These are phyloP conservation scores for Botryotinia globosa DNA, from an alignment of 2,329 filamentous ascomycete species.

Conservation along the genomic window DNA sequence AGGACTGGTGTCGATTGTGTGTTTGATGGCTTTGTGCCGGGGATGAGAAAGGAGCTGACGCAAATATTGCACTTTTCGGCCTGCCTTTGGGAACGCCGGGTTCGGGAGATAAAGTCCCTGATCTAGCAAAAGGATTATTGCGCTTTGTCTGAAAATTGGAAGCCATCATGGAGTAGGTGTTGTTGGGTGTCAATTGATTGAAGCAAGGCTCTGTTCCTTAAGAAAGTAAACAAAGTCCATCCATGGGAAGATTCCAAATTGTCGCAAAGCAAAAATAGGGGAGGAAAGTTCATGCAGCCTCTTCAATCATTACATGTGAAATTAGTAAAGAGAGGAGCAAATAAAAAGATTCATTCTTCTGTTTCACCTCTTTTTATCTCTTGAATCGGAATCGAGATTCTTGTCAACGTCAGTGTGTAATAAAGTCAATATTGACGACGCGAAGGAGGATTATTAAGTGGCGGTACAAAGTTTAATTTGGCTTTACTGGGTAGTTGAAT, in stretches of 20 bases:
- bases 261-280: neutral
- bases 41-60: constrained; percentile 35
- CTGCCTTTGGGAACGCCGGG: constrained; percentile 51
- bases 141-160: constrained; percentile 68
- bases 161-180: constrained; percentile 44
- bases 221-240: constrained; percentile 20
- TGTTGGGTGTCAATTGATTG: constrained; percentile 24
- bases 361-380: neutral
- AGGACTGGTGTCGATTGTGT: constrained; percentile 62
- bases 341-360: neutral
- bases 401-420: constrained; percentile 6
- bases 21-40: constrained; percentile 50
- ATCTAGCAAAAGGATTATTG: constrained; percentile 75
- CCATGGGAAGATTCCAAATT: constrained; percentile 3
- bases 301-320: neutral
- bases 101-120: constrained; percentile 63
- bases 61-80: constrained; percentile 74
- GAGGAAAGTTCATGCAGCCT: neutral
- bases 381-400: neutral
- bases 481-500: neutral
- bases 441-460: neutral
- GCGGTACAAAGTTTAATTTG: constrained; percentile 12
- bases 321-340: neutral
- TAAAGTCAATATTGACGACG: constrained; percentile 6
- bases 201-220: constrained; percentile 5